These are phyloP conservation scores for Ceratobasidium sp. DNA, from an alignment of 1,284 basidiomycete species.

Conservation along the genomic window DNA sequence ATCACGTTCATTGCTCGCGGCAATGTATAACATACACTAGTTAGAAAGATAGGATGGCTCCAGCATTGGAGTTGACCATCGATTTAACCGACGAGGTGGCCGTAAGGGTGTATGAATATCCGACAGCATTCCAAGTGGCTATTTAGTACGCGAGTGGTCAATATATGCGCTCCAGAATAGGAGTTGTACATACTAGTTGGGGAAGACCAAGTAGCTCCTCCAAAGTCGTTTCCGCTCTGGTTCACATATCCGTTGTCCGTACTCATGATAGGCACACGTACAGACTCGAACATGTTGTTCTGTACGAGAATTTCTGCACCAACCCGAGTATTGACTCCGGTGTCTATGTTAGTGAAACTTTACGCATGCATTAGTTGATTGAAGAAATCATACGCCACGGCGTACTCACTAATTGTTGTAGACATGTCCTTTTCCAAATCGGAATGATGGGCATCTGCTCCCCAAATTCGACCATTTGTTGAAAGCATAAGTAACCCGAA, in stretches of 20 bases:
- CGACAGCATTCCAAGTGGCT: conserved; percentile 33
- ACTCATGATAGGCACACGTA: conserved; percentile 19
- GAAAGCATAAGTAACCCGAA: conserved; percentile 47
- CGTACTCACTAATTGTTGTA: conserved; percentile 30
- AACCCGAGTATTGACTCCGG: conserved; percentile 54
- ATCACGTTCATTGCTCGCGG: no score
- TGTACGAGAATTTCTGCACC: conserved; percentile 55
- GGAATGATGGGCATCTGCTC: conserved; percentile 53
- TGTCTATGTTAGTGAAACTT: conserved; percentile 64
- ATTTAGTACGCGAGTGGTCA: no score
- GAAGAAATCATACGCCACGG: neutral
- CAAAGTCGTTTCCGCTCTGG: conserved; percentile 33
- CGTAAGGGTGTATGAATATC: conserved; percentile 26
- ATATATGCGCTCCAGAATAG: neutral
- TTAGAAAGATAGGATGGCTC: conserved; percentile 31
- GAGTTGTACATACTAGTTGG: conserved; percentile 2
- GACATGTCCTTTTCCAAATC: conserved; percentile 55
- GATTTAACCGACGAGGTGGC: conserved; percentile 22
- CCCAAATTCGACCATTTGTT: conserved; percentile 51
- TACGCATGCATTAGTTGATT: neutral
- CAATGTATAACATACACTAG: no score
- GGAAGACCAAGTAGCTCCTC: conserved; percentile 19
- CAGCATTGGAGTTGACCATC: conserved; percentile 30
- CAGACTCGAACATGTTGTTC: conserved; percentile 61
- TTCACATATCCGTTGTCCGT: conserved; percentile 42